phyloP scores from a whole-genome alignment of 345 rosid species.

The Laguncularia racemosa region DNA sequence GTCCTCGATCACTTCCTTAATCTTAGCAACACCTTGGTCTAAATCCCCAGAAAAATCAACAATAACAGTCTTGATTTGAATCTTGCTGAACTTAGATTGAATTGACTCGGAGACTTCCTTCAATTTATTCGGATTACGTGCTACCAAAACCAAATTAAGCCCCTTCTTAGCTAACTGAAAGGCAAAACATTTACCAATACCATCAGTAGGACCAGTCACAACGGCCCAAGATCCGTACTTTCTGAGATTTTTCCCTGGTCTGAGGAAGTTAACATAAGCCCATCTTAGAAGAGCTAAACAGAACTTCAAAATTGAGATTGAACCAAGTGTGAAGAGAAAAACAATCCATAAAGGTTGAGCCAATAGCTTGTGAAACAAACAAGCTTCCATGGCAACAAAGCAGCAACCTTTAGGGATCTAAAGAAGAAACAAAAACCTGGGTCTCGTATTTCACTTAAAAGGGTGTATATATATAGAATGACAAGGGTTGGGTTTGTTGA shows the following conservation, averaged over 20 bases:
- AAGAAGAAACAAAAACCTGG: background rate
- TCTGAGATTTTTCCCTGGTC: conserved; percentile 76
- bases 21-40: conserved; percentile 60
- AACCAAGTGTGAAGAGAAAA: conserved; percentile 47
- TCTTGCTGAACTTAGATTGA: conserved; percentile 31
- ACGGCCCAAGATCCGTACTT: conserved; percentile 97
- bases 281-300: conserved; percentile 38
- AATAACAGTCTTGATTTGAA: conserved; percentile 56
- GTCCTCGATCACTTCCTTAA: conserved; percentile 58
- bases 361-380: conserved; percentile 38
- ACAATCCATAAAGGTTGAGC: conserved; percentile 65
- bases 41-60: conserved; percentile 86
- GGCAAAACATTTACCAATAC: conserved; percentile 88
- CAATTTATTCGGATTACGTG: conserved; percentile 63
- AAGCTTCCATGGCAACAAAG: conserved; percentile 37
- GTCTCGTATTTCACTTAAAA: background rate
- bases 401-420: background rate
- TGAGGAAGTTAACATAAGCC: conserved; percentile 74
- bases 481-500: background rate
- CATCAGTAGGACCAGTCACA: conserved; percentile 88
- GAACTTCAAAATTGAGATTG: conserved; percentile 39
- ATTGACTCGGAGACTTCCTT: conserved; percentile 58
- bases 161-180: conserved; percentile 72
- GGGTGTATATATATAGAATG: conserved; percentile 6
- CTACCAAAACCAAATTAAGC: conserved; percentile 76